Conservation (phyloP, 768 basidiomycete species). For the Brasilioporus rufonigricans region DNA sequence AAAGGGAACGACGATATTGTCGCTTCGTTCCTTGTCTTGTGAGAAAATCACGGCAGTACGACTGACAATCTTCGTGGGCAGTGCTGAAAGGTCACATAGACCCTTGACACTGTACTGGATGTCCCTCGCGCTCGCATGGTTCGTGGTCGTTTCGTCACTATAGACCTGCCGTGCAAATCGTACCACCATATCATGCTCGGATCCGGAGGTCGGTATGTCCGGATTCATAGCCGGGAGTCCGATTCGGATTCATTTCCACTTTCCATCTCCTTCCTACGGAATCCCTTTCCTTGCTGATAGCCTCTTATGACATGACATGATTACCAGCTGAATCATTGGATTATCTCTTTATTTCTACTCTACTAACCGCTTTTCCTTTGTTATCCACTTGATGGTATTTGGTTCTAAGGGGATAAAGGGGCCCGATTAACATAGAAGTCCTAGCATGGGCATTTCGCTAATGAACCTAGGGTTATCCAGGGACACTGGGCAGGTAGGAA, state of each 20-base stretch:
- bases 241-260: not conserved
- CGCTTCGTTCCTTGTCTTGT: too few relatives aligned
- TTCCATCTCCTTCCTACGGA: not conserved
- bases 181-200: not conserved
- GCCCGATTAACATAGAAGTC: not conserved
- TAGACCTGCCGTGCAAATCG: constrained; percentile 1
- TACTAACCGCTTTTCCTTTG: not conserved
- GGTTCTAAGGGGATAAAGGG: not conserved
- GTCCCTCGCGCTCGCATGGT: constrained; percentile 13
- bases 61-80: constrained; percentile 6
- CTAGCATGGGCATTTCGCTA: too few relatives aligned
- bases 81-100: constrained; percentile 14
- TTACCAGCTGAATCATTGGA: not conserved
- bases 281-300: not conserved
- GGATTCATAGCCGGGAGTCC: not conserved
- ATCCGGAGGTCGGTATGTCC: not conserved
- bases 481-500: not conserved
- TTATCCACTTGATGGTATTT: not conserved
- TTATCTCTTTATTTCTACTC: not conserved
- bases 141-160: constrained; percentile 6
- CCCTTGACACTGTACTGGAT: constrained; percentile 11
- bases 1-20: too few relatives aligned
- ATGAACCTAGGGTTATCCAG: not conserved
- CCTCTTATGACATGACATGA: not conserved
- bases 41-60: too few relatives aligned